These are phyloP conservation scores for Trichoderma sp. DNA, from an alignment of 2,329 filamentous ascomycete genomes.

Conservation along the genomic window DNA sequence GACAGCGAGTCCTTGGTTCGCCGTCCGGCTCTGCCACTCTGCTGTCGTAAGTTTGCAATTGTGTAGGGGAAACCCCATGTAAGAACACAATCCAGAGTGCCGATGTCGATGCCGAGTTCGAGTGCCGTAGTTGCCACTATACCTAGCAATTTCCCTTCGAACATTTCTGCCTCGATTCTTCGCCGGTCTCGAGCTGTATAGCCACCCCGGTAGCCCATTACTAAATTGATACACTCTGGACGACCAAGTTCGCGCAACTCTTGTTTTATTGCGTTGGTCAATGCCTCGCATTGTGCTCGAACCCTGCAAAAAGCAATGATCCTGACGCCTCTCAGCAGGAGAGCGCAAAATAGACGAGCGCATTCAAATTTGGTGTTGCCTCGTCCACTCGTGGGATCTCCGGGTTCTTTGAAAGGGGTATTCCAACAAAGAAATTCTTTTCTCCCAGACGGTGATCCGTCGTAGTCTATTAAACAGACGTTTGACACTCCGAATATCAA, in stretches of 20 bases:
- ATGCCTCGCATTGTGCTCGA: constrained; percentile 80
- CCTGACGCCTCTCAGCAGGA: constrained; percentile 82
- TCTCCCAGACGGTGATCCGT: constrained; percentile 82
- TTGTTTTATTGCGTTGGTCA: constrained; percentile 74
- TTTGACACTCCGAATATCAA: constrained; percentile 88
- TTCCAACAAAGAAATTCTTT: constrained; percentile 99
- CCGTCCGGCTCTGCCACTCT: constrained; percentile 87
- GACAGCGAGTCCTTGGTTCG: constrained; percentile 92
- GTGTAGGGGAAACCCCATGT: constrained; percentile 95
- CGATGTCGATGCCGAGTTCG: constrained; percentile 93
- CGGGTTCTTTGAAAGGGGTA: constrained; percentile 86
- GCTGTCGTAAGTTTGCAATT: constrained; percentile 89
- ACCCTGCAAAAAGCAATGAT: constrained; percentile 92
- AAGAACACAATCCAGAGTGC: constrained; percentile 86
- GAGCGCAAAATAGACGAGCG: constrained; percentile 84
- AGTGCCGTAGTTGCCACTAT: constrained; percentile 92
- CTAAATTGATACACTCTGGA: constrained; percentile 69
- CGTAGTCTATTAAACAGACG: constrained; percentile 79
- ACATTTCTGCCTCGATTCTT: constrained; percentile 92
- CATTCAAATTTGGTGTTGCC: constrained; percentile 80
- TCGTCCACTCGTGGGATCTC: constrained; percentile 80
- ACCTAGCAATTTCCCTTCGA: constrained; percentile 86
- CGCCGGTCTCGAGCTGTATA: constrained; percentile 90
- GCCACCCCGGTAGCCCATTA: constrained; percentile 94
- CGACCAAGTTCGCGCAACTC: constrained; percentile 73